Base-by-base conservation (phyloP, 306 rosid species). In the Boehmeria nivea region DNA sequence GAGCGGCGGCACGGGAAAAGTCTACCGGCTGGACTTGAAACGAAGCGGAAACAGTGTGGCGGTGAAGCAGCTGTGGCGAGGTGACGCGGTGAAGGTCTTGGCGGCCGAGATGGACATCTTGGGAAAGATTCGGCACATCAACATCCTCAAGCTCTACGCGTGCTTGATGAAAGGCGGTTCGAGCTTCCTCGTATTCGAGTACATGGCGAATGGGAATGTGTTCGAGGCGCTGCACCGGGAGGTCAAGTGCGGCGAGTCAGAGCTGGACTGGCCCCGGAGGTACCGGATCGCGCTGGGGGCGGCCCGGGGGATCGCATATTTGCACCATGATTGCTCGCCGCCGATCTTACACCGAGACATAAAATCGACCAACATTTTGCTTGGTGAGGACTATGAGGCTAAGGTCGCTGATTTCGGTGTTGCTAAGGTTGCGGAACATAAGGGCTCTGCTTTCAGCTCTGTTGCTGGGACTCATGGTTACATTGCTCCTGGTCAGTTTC, bases 391-490 rank as follows among this genome's bases (percentile, higher is more conserved):
- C 52, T 85, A 73, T 33, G 95, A 87, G 76, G 76, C 99, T 3
- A 93, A 93, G 72, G 81, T 93, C 61, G 96, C 96, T 28, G 99
- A 93, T 74, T 93, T 93, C 57, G 99, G 99, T 15, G 80, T 93
- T 51, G 99, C 99, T 38, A 93, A 79, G 70, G 70, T 83, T 60
- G 89, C 76, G 25, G 87, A 74, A 54, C 66, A 21, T 19, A 75
- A 66, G 53, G 84, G 64, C 59, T 70, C 75, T 60, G 84, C 70
- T 54, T 56, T 52, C 69, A 93, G 83, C 85, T 72, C 68, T 65
- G 51, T 93, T 36, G 95, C 95, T 8, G 96, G 99, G 39, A 93
- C 99, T 21, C 88, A 83, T 65, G 99, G 99, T 18, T 93, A 93
- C 57, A 73, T 93, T 77, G 99, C 99, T 65, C 99, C 99, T 19